phyloP scores from a whole-genome alignment of 495 filamentous ascomycete genomes.

The Cercophora newfieldiana region DNA sequence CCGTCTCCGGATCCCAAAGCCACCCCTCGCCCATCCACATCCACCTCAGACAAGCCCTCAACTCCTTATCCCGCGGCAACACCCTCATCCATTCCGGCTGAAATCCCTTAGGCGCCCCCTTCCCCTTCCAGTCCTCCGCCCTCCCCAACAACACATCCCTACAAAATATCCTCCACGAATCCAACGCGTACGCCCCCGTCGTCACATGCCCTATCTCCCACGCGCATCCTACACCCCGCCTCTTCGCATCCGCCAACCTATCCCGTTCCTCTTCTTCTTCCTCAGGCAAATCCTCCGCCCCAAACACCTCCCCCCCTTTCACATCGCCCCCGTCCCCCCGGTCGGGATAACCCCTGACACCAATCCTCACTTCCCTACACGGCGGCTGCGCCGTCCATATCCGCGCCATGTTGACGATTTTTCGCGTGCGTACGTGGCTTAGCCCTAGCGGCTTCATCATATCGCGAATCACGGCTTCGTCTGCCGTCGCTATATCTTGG shows the following conservation, averaged over 20 bases:
- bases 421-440: slow-evolving; percentile 49
- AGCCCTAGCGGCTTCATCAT: slow-evolving; percentile 77
- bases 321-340: slow-evolving; percentile 57
- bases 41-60: slow-evolving; percentile 84
- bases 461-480: slow-evolving; percentile 54
- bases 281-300: slow-evolving; percentile 20
- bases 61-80: slow-evolving; percentile 81
- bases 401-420: slow-evolving; percentile 66
- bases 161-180: slow-evolving; percentile 94
- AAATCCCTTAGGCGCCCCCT: slow-evolving; percentile 40
- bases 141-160: slow-evolving; percentile 71
- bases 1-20: slow-evolving; percentile 75
- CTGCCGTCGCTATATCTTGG: slow-evolving; percentile 60
- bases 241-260: slow-evolving; percentile 30
- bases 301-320: slow-evolving; percentile 46
- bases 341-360: slow-evolving; percentile 68
- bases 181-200: slow-evolving; percentile 84
- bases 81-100: slow-evolving; percentile 86
- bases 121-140: slow-evolving; percentile 62
- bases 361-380: slow-evolving; percentile 55
- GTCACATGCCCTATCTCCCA: slow-evolving; percentile 91
- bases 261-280: slow-evolving; percentile 16
- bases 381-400: slow-evolving; percentile 70
- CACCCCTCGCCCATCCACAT: slow-evolving; percentile 85
- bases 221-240: slow-evolving; percentile 45